Percentiles rank a stretch among this genome's conserved stretches.
Evolutionary conservation across 495 filamentous ascomycete species (phyloP).

Genomic region (Hypomontagnella submonticulosa): DNA sequence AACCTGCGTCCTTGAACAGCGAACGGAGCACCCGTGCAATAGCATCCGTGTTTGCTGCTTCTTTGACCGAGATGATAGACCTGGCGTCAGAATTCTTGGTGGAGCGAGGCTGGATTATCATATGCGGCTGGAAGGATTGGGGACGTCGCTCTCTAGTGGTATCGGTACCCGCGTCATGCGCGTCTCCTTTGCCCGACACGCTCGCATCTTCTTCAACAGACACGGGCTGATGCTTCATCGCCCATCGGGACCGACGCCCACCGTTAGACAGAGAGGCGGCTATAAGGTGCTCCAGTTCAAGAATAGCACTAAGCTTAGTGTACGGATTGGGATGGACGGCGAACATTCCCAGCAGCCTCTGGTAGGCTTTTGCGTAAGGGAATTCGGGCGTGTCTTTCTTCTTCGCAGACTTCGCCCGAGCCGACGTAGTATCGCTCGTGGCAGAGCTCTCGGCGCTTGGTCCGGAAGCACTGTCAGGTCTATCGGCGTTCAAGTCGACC

Average conservation of each 20-base stretch:
- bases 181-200: conserved; percentile 33
- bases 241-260: conserved; percentile 51
- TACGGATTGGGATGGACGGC: conserved; percentile 91
- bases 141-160: conserved; percentile 76
- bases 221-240: conserved; percentile 37
- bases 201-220: conserved; percentile 36
- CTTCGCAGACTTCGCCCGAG: conserved; percentile 47
- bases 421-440: conserved; percentile 55
- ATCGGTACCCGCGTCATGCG: conserved; percentile 56
- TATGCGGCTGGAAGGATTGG: conserved; percentile 60
- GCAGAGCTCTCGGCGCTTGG: conserved; percentile 55
- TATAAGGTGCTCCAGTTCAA: conserved; percentile 84
- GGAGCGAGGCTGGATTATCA: conserved; percentile 44
- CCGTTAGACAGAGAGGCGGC: conserved; percentile 72
- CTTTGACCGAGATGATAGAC: conserved; percentile 54
- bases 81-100: conserved; percentile 52
- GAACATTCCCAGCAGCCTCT: conserved; percentile 83
- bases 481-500: conserved; percentile 43
- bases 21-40: conserved; percentile 82
- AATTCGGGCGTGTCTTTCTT: conserved; percentile 66
- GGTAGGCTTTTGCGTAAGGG: conserved; percentile 79
- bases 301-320: conserved; percentile 83
- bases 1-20: conserved; percentile 78
- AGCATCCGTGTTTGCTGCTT: conserved; percentile 70
- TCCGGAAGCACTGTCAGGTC: conserved; percentile 47